These are phyloP conservation scores for Kandelia obovata DNA, from an alignment of 345 rosid genomes.

Conservation along the genomic window DNA sequence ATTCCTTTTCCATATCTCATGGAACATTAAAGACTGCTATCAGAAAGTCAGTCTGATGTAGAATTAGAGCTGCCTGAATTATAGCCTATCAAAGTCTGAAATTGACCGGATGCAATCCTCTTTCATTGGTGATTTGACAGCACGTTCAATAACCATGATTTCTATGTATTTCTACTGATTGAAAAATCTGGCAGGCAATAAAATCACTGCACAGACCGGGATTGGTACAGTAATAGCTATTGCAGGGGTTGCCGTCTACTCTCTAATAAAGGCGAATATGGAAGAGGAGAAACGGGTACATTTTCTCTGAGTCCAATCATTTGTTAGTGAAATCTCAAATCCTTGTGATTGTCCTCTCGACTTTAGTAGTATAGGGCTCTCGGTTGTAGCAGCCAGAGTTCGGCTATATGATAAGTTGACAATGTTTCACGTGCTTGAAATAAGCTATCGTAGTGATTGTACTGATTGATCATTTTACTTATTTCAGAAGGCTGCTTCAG, in stretches of 20 bases:
- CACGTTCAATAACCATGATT: not conserved
- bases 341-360: not conserved
- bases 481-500: conserved; percentile 37
- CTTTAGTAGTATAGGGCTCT: too few species aligned
- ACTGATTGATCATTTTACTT: not conserved
- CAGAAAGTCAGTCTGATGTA: not conserved
- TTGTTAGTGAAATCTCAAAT: too few species aligned
- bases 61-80: not conserved
- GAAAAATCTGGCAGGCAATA: conserved; percentile 37
- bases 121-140: not conserved
- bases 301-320: not conserved
- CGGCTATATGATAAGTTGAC: too few species aligned
- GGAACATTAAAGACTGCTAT: not conserved
- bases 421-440: too few species aligned
- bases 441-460: not conserved
- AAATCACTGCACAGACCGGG: conserved; percentile 51
- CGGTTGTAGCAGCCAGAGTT: too few species aligned
- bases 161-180: not conserved
- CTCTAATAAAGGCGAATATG: conserved; percentile 47
- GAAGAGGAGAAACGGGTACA: conserved; percentile 46
- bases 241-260: conserved; percentile 48
- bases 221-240: conserved; percentile 49
- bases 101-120: not conserved
- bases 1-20: not conserved
- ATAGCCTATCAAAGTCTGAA: not conserved